Evolutionary conservation across 306 rosid genomes (phyloP).

Genomic region (Mucuna pruriens): DNA sequence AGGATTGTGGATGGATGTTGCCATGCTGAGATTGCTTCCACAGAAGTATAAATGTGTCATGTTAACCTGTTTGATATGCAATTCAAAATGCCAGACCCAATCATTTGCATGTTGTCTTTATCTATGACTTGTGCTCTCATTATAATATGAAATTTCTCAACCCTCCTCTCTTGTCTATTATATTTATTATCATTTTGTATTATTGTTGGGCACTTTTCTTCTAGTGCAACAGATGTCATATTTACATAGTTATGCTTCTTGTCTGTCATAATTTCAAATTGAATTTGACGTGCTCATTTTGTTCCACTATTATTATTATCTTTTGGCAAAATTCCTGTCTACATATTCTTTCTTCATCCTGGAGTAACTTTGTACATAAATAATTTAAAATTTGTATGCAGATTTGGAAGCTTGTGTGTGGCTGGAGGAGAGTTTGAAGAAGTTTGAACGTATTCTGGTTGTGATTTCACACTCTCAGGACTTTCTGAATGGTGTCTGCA

Average conservation of each 20-base stretch:
- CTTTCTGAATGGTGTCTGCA: slow-evolving; percentile 95
- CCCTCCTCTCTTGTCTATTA: background rate
- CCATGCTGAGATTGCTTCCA: background rate
- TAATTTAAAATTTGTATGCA: slow-evolving; percentile 25
- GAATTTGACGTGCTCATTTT: background rate
- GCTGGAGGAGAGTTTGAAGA: slow-evolving; percentile 94
- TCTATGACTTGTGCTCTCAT: background rate
- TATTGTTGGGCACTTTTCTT: background rate
- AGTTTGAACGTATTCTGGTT: slow-evolving; percentile 89
- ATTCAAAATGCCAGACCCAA: background rate
- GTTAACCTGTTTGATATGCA: background rate
- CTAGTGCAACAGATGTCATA: background rate
- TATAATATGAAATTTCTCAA: background rate
- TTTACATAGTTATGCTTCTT: background rate
- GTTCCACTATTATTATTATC: background rate
- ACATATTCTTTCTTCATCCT: background rate
- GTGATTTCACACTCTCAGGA: slow-evolving; percentile 98
- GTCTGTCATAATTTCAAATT: background rate
- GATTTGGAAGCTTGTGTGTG: slow-evolving; percentile 92
- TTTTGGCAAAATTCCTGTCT: background rate
- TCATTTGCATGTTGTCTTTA: background rate
- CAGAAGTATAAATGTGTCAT: background rate
- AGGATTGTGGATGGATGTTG: too few species aligned
- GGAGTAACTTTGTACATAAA: background rate
- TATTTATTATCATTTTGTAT: background rate